Evolutionary conservation across 768 basidiomycete genomes (phyloP).

Genomic region (Suillus bovinus): DNA sequence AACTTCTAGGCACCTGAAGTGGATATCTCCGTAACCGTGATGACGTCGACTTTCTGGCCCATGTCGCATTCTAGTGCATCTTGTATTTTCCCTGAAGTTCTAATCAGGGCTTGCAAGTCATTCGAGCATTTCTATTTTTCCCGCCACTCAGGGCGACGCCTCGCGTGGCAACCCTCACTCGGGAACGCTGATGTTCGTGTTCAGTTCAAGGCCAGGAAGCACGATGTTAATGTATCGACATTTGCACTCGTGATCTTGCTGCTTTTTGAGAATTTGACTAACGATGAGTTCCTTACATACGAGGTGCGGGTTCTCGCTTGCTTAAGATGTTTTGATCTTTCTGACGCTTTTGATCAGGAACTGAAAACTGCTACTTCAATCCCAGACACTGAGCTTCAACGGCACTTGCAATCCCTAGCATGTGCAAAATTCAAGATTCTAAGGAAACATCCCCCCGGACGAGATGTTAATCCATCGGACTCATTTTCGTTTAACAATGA

Average conservation of each 20-base stretch:
- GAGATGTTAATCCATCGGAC: constrained; percentile 77
- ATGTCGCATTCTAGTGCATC: constrained; percentile 62
- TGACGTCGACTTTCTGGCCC: constrained; percentile 98
- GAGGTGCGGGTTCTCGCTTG: constrained; percentile 45
- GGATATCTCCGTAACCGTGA: constrained; percentile 86
- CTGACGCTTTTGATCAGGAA: constrained; percentile 53
- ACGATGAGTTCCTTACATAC: constrained; percentile 75
- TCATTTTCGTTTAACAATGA: constrained; percentile 86
- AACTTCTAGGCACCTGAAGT: constrained; percentile 62
- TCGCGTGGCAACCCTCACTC: constrained; percentile 90
- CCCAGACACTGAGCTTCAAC: constrained; percentile 74
- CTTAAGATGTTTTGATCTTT: neutral
- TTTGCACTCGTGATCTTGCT: constrained; percentile 85
- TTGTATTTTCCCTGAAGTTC: constrained; percentile 66
- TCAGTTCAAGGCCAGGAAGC: constrained; percentile 72
- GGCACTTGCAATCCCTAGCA: constrained; percentile 94
- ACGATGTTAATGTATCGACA: constrained; percentile 93
- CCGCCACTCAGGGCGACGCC: constrained; percentile 83
- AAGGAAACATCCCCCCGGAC: constrained; percentile 86
- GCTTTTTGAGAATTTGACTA: constrained; percentile 74
- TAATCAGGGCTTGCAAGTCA: constrained; percentile 65
- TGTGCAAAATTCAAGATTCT: constrained; percentile 93
- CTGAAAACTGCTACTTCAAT: constrained; percentile 77
- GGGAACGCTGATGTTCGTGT: constrained; percentile 90
- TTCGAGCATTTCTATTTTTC: constrained; percentile 91